phyloP scores from a whole-genome alignment of 208 protist species.

The Acanthamoeba lenticulata region DNA sequence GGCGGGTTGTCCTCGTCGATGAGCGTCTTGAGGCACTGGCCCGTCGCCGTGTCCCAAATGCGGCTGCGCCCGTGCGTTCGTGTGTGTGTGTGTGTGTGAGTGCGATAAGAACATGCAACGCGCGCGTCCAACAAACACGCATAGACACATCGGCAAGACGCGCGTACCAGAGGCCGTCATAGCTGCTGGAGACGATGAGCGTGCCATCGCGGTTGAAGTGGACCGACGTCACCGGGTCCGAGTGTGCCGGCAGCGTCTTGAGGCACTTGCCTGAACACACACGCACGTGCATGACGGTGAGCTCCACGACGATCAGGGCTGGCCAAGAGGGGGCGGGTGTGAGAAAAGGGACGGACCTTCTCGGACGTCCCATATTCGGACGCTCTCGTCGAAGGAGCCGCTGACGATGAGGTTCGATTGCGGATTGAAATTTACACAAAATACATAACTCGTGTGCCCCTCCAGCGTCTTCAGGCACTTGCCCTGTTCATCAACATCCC shows the following conservation, averaged over 20 bases:
- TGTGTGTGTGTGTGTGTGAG: background rate
- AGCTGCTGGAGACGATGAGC: conserved; percentile 85
- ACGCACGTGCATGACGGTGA: conserved; percentile 13
- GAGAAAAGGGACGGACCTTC: background rate
- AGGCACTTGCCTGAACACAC: conserved; percentile 81
- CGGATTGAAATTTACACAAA: conserved; percentile 88
- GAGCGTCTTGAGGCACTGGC: conserved; percentile 89
- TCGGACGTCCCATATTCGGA: conserved; percentile 88
- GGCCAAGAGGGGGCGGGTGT: background rate
- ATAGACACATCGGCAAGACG: too few relatives aligned
- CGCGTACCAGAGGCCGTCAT: conserved; percentile 87
- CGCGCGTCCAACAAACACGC: too few relatives aligned
- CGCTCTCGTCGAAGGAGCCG: conserved; percentile 90
- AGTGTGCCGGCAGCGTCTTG: conserved; percentile 85
- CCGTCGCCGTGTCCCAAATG: conserved; percentile 89
- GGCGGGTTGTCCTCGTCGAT: conserved; percentile 84
- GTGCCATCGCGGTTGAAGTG: conserved; percentile 90
- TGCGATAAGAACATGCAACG: too few relatives aligned
- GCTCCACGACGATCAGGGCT: background rate
- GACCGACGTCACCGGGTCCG: conserved; percentile 89
- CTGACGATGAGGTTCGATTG: conserved; percentile 88
- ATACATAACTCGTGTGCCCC: conserved; percentile 89
- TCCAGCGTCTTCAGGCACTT: conserved; percentile 80
- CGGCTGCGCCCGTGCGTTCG: conserved; percentile 72
- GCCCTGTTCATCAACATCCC: conserved; percentile 37